Evolutionary conservation across 495 filamentous ascomycete species (phyloP).

Genomic region (Neohortaea acidophila): DNA sequence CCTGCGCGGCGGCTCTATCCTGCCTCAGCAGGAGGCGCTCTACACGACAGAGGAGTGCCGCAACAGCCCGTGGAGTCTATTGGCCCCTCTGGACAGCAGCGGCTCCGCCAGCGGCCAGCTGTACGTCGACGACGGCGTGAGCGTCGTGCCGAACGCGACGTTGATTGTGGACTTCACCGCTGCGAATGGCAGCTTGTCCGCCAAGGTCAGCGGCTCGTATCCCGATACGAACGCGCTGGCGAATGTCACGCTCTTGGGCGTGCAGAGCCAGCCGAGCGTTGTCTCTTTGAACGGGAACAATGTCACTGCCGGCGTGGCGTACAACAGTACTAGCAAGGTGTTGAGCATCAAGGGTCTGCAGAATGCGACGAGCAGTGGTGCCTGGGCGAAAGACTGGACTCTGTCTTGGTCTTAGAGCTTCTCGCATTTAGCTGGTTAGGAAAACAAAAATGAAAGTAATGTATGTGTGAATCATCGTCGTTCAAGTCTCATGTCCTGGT

Average conservation of each 20-base stretch:
- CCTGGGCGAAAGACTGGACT: slow-evolving; percentile 20
- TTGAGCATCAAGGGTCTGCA: slow-evolving; percentile 17
- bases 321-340: slow-evolving; percentile 17
- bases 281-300: slow-evolving; percentile 19
- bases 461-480: no score
- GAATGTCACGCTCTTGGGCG: slow-evolving; percentile 21
- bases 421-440: no score
- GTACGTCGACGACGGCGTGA: slow-evolving; percentile 22
- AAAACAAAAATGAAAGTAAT: no score
- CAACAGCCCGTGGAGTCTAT: slow-evolving; percentile 13
- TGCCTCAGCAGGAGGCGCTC: slow-evolving; percentile 45
- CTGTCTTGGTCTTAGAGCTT: no score
- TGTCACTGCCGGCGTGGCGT: slow-evolving; percentile 10
- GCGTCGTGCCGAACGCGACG: slow-evolving; percentile 34
- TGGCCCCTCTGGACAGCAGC: slow-evolving; percentile 12
- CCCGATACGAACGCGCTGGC: slow-evolving; percentile 19
- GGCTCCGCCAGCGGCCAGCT: slow-evolving; percentile 16
- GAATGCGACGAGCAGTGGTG: slow-evolving; percentile 13
- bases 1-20: slow-evolving; percentile 44
- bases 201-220: slow-evolving; percentile 15
- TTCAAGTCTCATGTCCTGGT: no score
- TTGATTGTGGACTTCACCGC: slow-evolving; percentile 19
- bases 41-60: slow-evolving; percentile 17
- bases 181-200: slow-evolving; percentile 13
- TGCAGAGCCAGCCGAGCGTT: slow-evolving; percentile 9